These are phyloP conservation scores for Alnus rubra DNA, from an alignment of 306 rosid species.

Conservation along the genomic window DNA sequence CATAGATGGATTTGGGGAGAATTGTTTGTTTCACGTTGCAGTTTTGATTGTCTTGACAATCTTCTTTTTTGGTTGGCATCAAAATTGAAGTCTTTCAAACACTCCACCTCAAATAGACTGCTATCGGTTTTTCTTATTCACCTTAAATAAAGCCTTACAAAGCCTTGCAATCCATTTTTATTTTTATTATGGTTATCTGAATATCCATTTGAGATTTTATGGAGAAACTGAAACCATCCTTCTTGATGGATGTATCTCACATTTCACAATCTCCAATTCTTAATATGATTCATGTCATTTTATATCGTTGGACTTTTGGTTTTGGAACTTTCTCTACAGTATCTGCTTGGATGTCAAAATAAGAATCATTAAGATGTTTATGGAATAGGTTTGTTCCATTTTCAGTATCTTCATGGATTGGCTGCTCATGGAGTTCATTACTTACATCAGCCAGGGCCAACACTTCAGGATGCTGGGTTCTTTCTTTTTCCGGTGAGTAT, in stretches of 20 bases:
- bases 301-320: not conserved
- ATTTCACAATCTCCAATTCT: not conserved
- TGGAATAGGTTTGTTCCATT: constrained; percentile 19
- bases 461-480: constrained; percentile 85
- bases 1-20: too few relatives aligned
- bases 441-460: constrained; percentile 80
- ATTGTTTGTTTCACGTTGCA: too few relatives aligned
- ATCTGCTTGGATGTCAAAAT: not conserved
- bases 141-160: not conserved
- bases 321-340: not conserved
- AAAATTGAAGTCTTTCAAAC: not conserved
- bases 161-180: not conserved
- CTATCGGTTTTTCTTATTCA: not conserved
- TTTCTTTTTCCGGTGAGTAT: constrained; percentile 73
- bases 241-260: not conserved
- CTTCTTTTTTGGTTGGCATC: not conserved
- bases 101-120: not conserved
- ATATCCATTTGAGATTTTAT: not conserved
- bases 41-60: not conserved
- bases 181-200: not conserved
- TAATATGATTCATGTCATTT: not conserved
- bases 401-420: constrained; percentile 81
- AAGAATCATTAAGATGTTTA: not conserved
- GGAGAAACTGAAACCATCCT: not conserved
- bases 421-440: constrained; percentile 93